Evolutionary conservation across 495 filamentous ascomycete genomes (phyloP).

Genomic region (Annulohypoxylon nitens): DNA sequence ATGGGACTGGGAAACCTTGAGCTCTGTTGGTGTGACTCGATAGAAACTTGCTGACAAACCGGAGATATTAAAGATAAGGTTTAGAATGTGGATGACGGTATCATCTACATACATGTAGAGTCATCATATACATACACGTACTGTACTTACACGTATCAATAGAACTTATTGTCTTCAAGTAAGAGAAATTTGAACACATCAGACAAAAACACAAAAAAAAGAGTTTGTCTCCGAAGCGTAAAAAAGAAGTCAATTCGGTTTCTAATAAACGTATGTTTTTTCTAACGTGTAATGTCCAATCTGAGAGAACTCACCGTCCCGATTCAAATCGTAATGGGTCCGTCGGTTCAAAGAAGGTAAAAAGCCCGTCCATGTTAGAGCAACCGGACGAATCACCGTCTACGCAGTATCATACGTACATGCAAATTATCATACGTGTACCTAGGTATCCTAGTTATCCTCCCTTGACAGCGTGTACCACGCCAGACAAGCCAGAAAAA

Average conservation of each 20-base stretch:
- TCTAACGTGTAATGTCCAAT: conserved; percentile 31
- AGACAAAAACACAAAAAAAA: not conserved
- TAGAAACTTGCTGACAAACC: conserved; percentile 21
- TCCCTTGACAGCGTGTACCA: conserved; percentile 15
- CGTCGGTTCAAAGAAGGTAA: conserved; percentile 39
- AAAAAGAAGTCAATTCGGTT: conserved; percentile 32
- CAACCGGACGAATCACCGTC: conserved; percentile 47
- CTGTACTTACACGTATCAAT: not conserved
- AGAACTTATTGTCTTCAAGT: conserved; percentile 14
- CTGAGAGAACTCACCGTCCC: conserved; percentile 10
- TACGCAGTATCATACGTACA: conserved; percentile 27
- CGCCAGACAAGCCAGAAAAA: not conserved
- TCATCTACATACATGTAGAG: not conserved
- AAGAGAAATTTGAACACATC: not conserved
- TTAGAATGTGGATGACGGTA: conserved; percentile 36
- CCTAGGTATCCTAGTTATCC: conserved; percentile 4
- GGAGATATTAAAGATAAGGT: conserved; percentile 42
- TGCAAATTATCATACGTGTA: conserved; percentile 9
- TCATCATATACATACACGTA: too few relatives aligned
- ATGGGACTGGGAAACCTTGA: not conserved
- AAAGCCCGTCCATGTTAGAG: conserved; percentile 34
- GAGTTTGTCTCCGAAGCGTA: conserved; percentile 2
- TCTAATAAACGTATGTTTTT: conserved; percentile 42
- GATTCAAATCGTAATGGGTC: conserved; percentile 19
- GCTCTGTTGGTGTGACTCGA: conserved; percentile 2